A percentile compares a stretch with the other conserved stretches of the same genome.
phyloP scores from a whole-genome alignment of 108 stramenopile genomes.

The Cyclotella kingstonii region DNA sequence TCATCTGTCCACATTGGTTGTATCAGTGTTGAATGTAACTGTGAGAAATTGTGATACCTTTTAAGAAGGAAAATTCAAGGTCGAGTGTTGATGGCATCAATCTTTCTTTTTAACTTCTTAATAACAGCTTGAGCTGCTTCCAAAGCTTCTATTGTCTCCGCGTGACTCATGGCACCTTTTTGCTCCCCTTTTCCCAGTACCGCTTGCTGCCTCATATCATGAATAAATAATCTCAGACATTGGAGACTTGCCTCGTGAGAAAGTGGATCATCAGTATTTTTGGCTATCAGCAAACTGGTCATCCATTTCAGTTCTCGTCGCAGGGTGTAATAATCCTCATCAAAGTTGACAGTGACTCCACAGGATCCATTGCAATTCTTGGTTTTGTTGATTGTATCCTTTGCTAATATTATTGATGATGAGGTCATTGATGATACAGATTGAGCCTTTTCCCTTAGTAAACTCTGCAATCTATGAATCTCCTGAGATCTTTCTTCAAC shows the following conservation, averaged over 20 bases:
- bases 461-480: conserved; percentile 23
- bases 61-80: neutral
- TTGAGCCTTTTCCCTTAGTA: conserved; percentile 6
- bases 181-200: neutral
- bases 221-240: conserved; percentile 1
- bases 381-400: no score
- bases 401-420: no score
- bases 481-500: conserved; percentile 43
- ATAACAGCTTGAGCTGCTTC: neutral
- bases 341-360: no score
- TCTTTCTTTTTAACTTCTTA: conserved; percentile 6
- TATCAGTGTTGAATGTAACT: no score
- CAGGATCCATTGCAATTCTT: no score
- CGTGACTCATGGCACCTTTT: neutral
- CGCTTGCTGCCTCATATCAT: neutral
- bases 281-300: conserved; percentile 1
- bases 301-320: conserved; percentile 19
- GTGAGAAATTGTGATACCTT: neutral
- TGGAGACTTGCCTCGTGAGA: neutral
- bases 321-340: neutral
- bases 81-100: conserved; percentile 8
- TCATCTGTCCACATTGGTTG: no score
- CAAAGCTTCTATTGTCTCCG: neutral
- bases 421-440: neutral
- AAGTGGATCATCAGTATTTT: neutral